A percentile compares a stretch with the other conserved stretches of the same genome.
Conservation (phyloP, 495 filamentous ascomycete species). For the Aspergillus haitiensis region DNA sequence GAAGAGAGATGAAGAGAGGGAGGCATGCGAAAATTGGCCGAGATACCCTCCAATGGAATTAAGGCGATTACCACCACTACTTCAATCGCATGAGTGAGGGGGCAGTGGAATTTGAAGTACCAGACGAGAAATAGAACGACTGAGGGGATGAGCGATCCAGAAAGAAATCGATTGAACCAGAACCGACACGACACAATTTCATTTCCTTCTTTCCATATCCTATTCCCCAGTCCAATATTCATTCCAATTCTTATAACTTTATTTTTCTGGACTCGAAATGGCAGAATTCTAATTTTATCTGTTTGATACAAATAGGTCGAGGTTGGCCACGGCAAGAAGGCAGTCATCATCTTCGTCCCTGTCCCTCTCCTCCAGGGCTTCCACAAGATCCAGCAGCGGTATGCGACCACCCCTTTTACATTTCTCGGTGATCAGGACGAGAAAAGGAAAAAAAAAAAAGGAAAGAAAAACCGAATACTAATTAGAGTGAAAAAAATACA, state of each 20-base stretch:
- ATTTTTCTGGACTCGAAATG: background rate
- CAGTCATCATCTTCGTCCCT: constrained; percentile 99
- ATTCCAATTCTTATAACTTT: background rate
- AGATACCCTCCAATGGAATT: no score
- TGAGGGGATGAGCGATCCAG: background rate
- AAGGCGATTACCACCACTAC: no score
- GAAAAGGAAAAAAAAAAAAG: constrained; percentile 9
- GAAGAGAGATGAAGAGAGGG: no score
- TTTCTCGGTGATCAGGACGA: constrained; percentile 7
- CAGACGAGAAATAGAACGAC: no score
- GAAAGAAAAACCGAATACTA: constrained; percentile 17
- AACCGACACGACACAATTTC: background rate
- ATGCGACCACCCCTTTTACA: constrained; percentile 38
- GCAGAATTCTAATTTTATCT: constrained; percentile 27
- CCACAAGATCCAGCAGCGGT: constrained; percentile 99
- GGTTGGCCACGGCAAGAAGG: constrained; percentile 99
- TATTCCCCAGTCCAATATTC: background rate
- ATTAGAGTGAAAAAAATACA: constrained; percentile 42
- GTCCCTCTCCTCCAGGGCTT: constrained; percentile 93
- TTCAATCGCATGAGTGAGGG: no score
- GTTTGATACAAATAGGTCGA: constrained; percentile 69
- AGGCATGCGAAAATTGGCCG: no score
- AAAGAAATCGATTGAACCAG: background rate
- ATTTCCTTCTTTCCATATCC: background rate
- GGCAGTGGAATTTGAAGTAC: no score